Evolutionary conservation across 2,329 filamentous ascomycete species (phyloP), one percentile per base, ranked within the genome.

Genomic region (Botryotinia narcissicola): DNA sequence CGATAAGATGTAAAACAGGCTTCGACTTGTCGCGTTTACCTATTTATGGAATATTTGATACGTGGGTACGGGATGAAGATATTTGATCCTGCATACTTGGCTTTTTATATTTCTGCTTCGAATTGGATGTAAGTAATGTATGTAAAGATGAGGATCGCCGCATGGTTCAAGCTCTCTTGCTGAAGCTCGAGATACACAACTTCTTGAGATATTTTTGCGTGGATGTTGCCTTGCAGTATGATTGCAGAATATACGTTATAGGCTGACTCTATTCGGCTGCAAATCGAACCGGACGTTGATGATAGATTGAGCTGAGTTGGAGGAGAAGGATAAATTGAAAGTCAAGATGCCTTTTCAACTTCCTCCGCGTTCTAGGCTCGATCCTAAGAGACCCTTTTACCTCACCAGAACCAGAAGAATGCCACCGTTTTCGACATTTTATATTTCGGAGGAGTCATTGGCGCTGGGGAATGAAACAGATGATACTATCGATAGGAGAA

Each of bases 391-490:
- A 32, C 66, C 66, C 7, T 69, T 69, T 42, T 42, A 42, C 8
- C 40, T 69, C 48, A 14, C 66, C n/a, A 69, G 66, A 57, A 68
- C 35, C 8, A 73, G 42, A 18, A 48, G 63, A 18, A 46, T 73
- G 63, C 71, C 71, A 20, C 59, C 67, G 22, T 61, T 44, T 25
- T 69, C 63, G 12, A 73, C 71, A 32, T 73, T 73, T 40, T 73
- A 60, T 18, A 73, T 69, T 59, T 73, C 71, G 7, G 63, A 51
- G 16, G 71, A 73, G 37, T 69, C 71, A 7, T 32, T 69, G 10
- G 63, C 32, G 29, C 18, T 57, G 6, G 48, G 66, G 25, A 32
- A 69, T 22, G 66, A 69, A 44, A 61, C 42, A 4, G 32, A 64
- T 35, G 68, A 60, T 70, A 70, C 42, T 5, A 10, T 70, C 12